Base-by-base conservation (phyloP, 768 basidiomycete genomes). In the Podaxis sp. region DNA sequence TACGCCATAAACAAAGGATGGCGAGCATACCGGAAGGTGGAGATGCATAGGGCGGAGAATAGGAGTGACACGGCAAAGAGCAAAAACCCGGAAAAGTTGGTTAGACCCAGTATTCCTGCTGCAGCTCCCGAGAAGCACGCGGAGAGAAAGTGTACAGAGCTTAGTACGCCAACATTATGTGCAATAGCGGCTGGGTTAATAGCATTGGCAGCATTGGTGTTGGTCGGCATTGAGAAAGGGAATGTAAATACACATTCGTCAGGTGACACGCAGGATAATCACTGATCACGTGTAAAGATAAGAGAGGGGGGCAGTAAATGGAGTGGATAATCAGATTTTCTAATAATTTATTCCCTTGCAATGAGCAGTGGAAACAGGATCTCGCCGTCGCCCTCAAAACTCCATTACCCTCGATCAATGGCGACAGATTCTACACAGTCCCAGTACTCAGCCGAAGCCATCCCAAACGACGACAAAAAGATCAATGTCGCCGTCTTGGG, bases 81-180 rank as follows among this genome's bases (percentile, higher is more conserved):
- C 35, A 83, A 79, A 71, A 96, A 95, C 21, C 95, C 95, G 50
- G 79, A 76, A 78, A 84, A 85, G 73, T 95, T 95, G 68, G 91
- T 85, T 23, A 96, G 83, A 21, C 95, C 95, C 9, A 97, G 85
- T 61, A 95, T 87, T 28, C 95, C 95, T 0, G 94, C 91, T 1
- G 87, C 86, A 0, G 93, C 90, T 42, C 95, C 95, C 18, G 92
- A 84, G 68, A 94, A 91, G 73, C 89, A 92, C 7, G 92, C 78
- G 7, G 91, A 84, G 40, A 94, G 71, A 74, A 94, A 94, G 68
- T 93, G 93, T 18, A 90, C 72, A 9, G 81, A 76, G 18, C 81
- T 76, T 69, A 91, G 90, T 69, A 80, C 82, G 54, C 80, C 71
- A 32, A 90, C 81, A 65, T 93, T 90, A 1, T 87, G 87, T 3